Evolutionary conservation across 371 early-diverging fungal genomes (phyloP), one percentile per base, ranked within the genome.

Genomic region (Apophysomyces elegans): DNA sequence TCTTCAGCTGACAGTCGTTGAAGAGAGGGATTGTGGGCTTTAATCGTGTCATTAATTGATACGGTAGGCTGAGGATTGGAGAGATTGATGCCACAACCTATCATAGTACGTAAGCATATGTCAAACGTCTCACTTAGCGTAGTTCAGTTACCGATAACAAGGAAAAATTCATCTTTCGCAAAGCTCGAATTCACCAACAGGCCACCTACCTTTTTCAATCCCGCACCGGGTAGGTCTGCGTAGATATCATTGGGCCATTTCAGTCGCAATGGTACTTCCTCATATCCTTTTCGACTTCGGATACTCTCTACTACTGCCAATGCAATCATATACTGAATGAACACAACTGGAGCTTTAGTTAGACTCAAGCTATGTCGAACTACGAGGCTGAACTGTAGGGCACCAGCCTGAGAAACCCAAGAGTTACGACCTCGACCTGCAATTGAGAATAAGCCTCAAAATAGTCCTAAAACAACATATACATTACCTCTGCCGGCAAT

Each of bases 211-310:
- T 82, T 86, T 72, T 96, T 97, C 50, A 86, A 66, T 7, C 68
- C 75, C 6, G 58, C 62, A 1, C 68, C 61, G 7, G 77, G 72
- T 4, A 75, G 62, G 57, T 86, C 75, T 0, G 84, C 86, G 73
- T 98, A 97, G 16, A 98, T 84, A 71, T 98, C 99, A 67, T 97
- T 98, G 13, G 99, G 99, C 99, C 99, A 98, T 74, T 98, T 98
- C 39, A 98, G 74, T 41, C 85, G 84, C 59, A 98, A 69, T 0
- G 94, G 93, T 5, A 95, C 68, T 13, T 88, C 76, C 71, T 89
- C 89, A 73, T 92, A 95, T 6, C 93, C 95, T 2, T 86, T 82
- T 60, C 81, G 78, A 3, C 78, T 58, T 57, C 86, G 76, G 11
- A 98, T 78, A 18, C 93, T 91, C 65, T 95, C 91, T 0, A 93